Evolutionary conservation across 345 rosid genomes (phyloP).

Genomic region (Eucalyptus pauciflora): DNA sequence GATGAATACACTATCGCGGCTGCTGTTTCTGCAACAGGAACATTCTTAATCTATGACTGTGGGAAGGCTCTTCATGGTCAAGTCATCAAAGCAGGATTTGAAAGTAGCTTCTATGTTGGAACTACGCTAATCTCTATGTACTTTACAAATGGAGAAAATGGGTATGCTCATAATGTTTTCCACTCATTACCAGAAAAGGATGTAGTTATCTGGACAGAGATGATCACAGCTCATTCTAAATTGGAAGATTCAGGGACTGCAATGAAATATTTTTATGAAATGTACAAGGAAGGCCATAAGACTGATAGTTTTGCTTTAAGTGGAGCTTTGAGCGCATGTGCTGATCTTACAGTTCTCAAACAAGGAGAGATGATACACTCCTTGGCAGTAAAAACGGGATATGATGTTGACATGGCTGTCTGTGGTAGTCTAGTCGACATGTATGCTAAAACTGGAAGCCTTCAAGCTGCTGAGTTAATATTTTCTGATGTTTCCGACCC

Average conservation of each 20-base stretch:
- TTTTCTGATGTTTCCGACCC: conserved; percentile 33
- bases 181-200: conserved; percentile 38
- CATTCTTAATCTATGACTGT: conserved; percentile 12
- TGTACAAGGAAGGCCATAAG: conserved; percentile 38
- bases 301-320: conserved; percentile 63
- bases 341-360: conserved; percentile 51
- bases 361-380: conserved; percentile 77
- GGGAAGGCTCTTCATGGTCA: conserved; percentile 66
- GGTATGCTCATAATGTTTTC: conserved; percentile 44
- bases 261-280: conserved; percentile 31
- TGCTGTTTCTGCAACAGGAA: conserved; percentile 37
- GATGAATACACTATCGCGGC: conserved; percentile 80
- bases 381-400: conserved; percentile 45
- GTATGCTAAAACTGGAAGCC: conserved; percentile 71
- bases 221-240: conserved; percentile 67
- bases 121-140: conserved; percentile 68
- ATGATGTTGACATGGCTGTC: conserved; percentile 35
- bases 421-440: conserved; percentile 68
- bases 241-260: conserved; percentile 51
- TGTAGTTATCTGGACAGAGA: conserved; percentile 83
- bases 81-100: conserved; percentile 40
- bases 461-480: conserved; percentile 36
- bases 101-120: conserved; percentile 46
- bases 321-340: conserved; percentile 70
- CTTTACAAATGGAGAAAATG: conserved; percentile 42